phyloP scores from a whole-genome alignment of 495 filamentous ascomycete species.

The Aspergillus biplanus region DNA sequence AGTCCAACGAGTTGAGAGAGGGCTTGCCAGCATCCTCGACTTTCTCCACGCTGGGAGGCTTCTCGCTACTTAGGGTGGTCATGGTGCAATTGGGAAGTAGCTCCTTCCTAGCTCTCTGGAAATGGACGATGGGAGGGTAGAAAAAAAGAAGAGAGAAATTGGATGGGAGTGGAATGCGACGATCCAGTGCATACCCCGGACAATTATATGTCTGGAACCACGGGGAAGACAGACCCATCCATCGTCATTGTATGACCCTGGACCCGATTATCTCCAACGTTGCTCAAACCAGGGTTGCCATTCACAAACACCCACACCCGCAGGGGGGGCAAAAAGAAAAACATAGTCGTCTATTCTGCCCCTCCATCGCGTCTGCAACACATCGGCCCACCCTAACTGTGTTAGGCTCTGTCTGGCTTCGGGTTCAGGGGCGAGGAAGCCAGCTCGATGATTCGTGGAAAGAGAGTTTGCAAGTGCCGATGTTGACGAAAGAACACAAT shows the following conservation, averaged over 20 bases:
- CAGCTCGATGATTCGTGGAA: background rate
- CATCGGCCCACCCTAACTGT: background rate
- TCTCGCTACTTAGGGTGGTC: constrained; percentile 27
- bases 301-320: too few relatives aligned
- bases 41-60: constrained; percentile 30
- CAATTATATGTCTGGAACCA: background rate
- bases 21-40: constrained; percentile 35
- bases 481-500: constrained; percentile 6
- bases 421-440: background rate
- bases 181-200: constrained; percentile 1
- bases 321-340: too few relatives aligned
- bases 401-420: too few relatives aligned
- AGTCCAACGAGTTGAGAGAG: constrained; percentile 23
- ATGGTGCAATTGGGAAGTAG: constrained; percentile 3
- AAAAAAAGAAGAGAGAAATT: background rate
- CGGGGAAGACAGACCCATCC: background rate
- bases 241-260: background rate
- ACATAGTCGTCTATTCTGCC: too few relatives aligned
- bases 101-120: background rate
- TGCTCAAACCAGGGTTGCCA: too few relatives aligned
- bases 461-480: background rate
- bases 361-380: background rate
- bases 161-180: background rate
- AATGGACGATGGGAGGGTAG: background rate
- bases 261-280: background rate